Base-by-base conservation (phyloP, 495 filamentous ascomycete genomes). In the Penicillium cataractarum region DNA sequence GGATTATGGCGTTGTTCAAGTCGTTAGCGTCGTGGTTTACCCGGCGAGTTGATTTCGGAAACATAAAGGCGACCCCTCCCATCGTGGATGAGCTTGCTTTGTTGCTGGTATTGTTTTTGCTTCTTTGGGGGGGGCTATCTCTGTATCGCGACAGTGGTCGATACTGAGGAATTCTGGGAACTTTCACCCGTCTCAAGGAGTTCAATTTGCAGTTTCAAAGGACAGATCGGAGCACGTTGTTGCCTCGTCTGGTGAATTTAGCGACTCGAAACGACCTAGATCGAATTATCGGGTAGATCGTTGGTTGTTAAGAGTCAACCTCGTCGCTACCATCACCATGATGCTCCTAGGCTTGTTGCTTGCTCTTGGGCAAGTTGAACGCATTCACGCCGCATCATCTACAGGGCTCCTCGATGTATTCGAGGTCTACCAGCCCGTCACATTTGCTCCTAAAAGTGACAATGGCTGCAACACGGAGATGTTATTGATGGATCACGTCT, bases 401-500 rank as follows among this genome's bases (percentile, higher is more conserved):
- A 65, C 64, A 8, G 61, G 52, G 6, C 42, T 64, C 6, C 73
- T 89, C 24, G 79, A 87, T 59, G 84, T 85, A 63, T 91, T 92
- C 58, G 83, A 92, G 71, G 87, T 92, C 6, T 84, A 88, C 50
- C 84, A 87, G 60, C 90, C 90, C 0, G 83, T 92, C 21, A 68
- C 71, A 21, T 59, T 63, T n/a, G 48, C 72, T 29, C 76, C 78
- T 0, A 65, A 77, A 55, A 78, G 82, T 46, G 62, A 66, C 37
- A 67, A 67, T 62, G 75, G 71, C 37, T 91, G 89, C 66, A 75
- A 79, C 26, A 57, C 68, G 21, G 60, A 76, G 35, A 62, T 84
- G 4, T 51, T 85, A 32, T 73, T 96, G 40, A 92, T 96, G 84
- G 72, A 86, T 6, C 83, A 93, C 75, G 80, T 81, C 3, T 97